These are phyloP conservation scores for Cornus suecica DNA, from an alignment of 148 eudicot species.

Conservation along the genomic window DNA sequence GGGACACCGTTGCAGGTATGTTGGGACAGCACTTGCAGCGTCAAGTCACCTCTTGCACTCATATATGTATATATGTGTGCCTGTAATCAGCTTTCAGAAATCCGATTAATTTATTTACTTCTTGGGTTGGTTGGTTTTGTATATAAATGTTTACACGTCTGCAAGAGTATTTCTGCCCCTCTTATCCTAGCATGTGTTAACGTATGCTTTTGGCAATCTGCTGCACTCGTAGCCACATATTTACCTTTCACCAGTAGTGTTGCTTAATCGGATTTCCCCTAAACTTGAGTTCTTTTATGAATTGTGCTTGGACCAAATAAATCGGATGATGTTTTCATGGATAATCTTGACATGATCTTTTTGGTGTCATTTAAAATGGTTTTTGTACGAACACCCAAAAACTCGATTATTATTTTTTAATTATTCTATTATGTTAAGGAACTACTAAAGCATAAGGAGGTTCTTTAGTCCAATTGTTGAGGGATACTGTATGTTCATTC, in stretches of 20 bases:
- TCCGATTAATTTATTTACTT: no score
- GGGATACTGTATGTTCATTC: not conserved
- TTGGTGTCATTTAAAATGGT: not conserved
- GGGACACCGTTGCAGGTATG: conserved; percentile 97
- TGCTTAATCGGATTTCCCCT: not conserved
- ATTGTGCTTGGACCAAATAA: no score
- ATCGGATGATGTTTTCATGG: not conserved
- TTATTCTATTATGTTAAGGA: no score
- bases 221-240: no score
- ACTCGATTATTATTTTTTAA: not conserved
- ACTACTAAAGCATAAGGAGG: not conserved
- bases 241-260: no score
- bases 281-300: no score
- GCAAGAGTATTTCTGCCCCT: not conserved
- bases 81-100: not conserved
- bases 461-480: not conserved
- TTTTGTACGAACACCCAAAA: not conserved
- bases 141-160: not conserved
- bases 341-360: not conserved
- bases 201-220: no score
- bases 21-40: not conserved
- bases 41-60: not conserved
- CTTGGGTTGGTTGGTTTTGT: not conserved
- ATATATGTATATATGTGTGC: not conserved
- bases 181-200: no score